phyloP scores from a whole-genome alignment of 2,329 filamentous ascomycete genomes.

The Zalaria obscura region DNA sequence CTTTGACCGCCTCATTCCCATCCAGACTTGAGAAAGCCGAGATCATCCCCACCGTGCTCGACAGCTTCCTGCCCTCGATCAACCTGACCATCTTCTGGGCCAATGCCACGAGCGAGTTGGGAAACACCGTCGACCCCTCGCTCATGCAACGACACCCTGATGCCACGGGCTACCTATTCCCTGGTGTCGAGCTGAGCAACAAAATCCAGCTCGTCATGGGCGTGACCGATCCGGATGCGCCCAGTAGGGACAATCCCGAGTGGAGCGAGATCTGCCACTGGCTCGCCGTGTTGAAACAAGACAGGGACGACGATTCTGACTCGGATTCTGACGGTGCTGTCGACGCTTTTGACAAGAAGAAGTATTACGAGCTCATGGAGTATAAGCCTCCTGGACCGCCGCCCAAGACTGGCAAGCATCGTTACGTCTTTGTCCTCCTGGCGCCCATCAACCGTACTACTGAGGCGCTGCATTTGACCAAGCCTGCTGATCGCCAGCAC shows the following conservation, averaged over 20 bases:
- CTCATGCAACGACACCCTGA: conserved; percentile 27
- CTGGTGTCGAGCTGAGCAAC: conserved; percentile 6
- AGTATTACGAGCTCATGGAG: conserved; percentile 24
- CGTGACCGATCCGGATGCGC: conserved; percentile 46
- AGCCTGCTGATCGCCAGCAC: conserved; percentile 35
- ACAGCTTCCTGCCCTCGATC: conserved; percentile 43
- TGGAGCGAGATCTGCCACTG: conserved; percentile 47
- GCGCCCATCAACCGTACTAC: conserved; percentile 29
- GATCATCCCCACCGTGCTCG: conserved; percentile 33
- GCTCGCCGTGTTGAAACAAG: conserved; percentile 18
- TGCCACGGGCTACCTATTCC: conserved; percentile 21
- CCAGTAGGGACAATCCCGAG: conserved; percentile 35
- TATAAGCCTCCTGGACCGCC: conserved; percentile 43
- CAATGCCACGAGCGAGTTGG: conserved; percentile 32
- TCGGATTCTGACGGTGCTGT: background rate
- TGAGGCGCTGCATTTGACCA: conserved; percentile 25
- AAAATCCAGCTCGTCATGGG: conserved; percentile 32
- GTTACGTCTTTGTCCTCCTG: conserved; percentile 42
- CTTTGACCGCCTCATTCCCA: background rate
- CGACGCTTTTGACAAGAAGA: conserved; percentile 1
- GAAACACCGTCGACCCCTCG: conserved; percentile 38
- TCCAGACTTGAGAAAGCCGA: background rate
- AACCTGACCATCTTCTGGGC: conserved; percentile 34
- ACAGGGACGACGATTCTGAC: background rate
- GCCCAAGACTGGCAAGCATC: conserved; percentile 40